Base-by-base conservation (phyloP, 345 rosid species). In the Lenwebbia sp. region DNA sequence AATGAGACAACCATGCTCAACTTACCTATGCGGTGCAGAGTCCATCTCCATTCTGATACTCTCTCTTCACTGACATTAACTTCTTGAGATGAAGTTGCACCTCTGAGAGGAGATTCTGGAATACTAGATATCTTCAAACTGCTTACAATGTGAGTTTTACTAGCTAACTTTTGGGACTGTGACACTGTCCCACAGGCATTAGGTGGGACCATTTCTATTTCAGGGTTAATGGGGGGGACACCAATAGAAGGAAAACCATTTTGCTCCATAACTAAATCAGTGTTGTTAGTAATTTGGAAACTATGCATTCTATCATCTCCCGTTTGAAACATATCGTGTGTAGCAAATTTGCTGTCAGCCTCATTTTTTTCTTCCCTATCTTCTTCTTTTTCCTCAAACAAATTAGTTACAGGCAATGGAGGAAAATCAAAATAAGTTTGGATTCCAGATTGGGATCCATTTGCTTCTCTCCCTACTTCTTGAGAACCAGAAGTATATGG, bases 1-100 rank as follows among this genome's bases (percentile, higher is more conserved):
- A 83, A 53, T 37, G 47, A 37, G 47, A 70, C 81, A 37, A 33
- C 78, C 78, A 33, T 33, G 47, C 78, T 70, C 78, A 51, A 85
- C 54, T 84, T 94, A 96, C 98, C 99, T 89, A 96, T 95, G 47
- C 94, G 92, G 87, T 96, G 98, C 93, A 95, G 89, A 57, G 97
- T 96, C 99, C 98, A 95, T 88, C 93, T 98, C 98, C 99, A 96
- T 89, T 96, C 99, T 87, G 98, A 92, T 82, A 94, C 92, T 88
- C 94, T 90, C 76, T 91, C 95, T 82, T 93, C 94, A 65, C 88
- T 89, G 82, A 87, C 91, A 55, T 89, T 81, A 86, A 88, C 91
- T 86, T 88, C 91, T 25, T 55, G 88, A 57, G 93, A 89, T 54
- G 90, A 84, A 74, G 88, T 82, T 65, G 92, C 88, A 86, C 92